Conservation (phyloP, 2,329 filamentous ascomycete species). For the Cephalotrichum gorgonifer region DNA sequence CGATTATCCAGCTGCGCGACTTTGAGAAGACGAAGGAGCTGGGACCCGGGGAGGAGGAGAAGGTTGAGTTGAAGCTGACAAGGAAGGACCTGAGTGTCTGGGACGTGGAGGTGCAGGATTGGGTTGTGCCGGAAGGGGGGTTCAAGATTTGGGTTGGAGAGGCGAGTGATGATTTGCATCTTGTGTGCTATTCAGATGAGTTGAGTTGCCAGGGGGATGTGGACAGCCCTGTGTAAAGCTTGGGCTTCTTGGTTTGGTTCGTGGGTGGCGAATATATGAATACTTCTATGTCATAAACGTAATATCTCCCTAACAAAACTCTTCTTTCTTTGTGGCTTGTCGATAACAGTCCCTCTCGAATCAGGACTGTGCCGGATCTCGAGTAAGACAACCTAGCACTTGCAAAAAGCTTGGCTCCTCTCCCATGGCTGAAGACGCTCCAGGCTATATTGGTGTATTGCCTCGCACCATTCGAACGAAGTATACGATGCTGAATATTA, state of each 20-base stretch:
- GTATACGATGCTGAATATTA: too few relatives aligned
- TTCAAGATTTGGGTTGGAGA: slow-evolving; percentile 29
- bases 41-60: slow-evolving; percentile 38
- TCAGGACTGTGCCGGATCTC: too few relatives aligned
- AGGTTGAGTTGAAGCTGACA: slow-evolving; percentile 48
- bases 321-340: neutral
- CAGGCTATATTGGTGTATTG: too few relatives aligned
- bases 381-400: too few relatives aligned
- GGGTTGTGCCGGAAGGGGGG: slow-evolving; percentile 38
- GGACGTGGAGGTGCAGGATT: slow-evolving; percentile 58
- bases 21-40: slow-evolving; percentile 58
- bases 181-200: slow-evolving; percentile 18
- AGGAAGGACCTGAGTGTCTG: slow-evolving; percentile 65
- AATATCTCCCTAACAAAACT: neutral
- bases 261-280: neutral
- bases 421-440: too few relatives aligned
- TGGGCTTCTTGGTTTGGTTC: neutral
- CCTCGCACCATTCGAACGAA: too few relatives aligned
- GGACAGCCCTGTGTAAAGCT: neutral
- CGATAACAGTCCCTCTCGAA: too few relatives aligned
- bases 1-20: slow-evolving; percentile 56
- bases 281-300: neutral
- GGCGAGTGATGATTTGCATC: slow-evolving; percentile 19
- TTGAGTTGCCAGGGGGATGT: slow-evolving; percentile 16
- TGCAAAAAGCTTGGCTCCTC: too few relatives aligned